These are phyloP conservation scores for Sporisorium graminicola DNA, from an alignment of 1,284 basidiomycete species.

Conservation along the genomic window DNA sequence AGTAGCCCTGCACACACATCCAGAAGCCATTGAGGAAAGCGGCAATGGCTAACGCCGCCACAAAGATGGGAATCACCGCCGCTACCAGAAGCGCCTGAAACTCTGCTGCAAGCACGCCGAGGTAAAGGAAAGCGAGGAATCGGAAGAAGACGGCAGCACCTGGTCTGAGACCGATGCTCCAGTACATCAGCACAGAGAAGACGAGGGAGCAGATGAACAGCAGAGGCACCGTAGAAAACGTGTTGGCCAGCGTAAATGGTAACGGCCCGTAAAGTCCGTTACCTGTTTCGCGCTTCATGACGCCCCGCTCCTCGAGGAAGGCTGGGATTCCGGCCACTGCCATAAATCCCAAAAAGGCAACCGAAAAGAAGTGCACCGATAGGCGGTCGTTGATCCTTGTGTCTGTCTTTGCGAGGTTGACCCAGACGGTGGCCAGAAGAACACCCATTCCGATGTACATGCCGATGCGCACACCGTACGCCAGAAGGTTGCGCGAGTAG, in stretches of 20 bases:
- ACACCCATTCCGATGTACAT: conserved; percentile 73
- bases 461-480: conserved; percentile 76
- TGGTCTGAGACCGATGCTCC: conserved; percentile 72
- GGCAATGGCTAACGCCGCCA: conserved; percentile 75
- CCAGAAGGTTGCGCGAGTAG: conserved; percentile 73
- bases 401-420: conserved; percentile 72
- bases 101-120: conserved; percentile 76
- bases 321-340: conserved; percentile 70
- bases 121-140: conserved; percentile 75
- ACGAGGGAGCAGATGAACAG: conserved; percentile 67
- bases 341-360: conserved; percentile 76
- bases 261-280: conserved; percentile 69
- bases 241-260: conserved; percentile 59
- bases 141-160: conserved; percentile 74
- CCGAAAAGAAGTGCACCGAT: conserved; percentile 65
- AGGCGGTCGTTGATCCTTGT: conserved; percentile 70
- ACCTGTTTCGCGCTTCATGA: conserved; percentile 69
- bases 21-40: conserved; percentile 77
- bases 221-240: conserved; percentile 70
- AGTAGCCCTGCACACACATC: conserved; percentile 72
- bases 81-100: conserved; percentile 75
- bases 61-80: conserved; percentile 75
- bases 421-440: conserved; percentile 75
- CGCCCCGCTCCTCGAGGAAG: conserved; percentile 71
- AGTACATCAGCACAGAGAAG: conserved; percentile 68